These are phyloP conservation scores for Solanum ossicruentum DNA, from an alignment of 257 asterid species.

Conservation along the genomic window DNA sequence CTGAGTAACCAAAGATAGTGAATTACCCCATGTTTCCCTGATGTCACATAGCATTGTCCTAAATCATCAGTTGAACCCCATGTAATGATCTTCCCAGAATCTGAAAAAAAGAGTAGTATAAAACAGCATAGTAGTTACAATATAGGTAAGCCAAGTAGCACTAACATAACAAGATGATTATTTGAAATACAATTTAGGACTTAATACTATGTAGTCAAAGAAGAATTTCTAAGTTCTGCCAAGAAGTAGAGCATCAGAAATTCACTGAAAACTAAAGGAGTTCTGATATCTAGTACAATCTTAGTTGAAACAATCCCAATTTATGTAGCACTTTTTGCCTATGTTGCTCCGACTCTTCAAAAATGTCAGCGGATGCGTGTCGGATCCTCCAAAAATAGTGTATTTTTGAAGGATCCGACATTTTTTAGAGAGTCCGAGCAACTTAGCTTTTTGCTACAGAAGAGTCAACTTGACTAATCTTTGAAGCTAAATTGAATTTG, in stretches of 20 bases:
- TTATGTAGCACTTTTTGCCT: not conserved
- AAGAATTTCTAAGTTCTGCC: not conserved
- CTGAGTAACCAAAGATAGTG: not conserved
- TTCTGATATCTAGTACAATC: not conserved
- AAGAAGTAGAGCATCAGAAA: not conserved
- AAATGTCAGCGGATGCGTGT: too few species aligned
- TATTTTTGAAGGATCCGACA: too few species aligned
- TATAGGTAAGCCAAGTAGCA: not conserved
- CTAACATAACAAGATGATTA: not conserved
- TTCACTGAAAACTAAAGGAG: not conserved
- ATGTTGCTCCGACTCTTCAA: too few species aligned
- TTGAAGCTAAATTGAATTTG: not conserved
- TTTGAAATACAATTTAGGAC: not conserved
- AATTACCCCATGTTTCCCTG: conserved; percentile 96
- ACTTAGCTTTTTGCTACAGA: not conserved
- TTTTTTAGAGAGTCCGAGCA: too few species aligned
- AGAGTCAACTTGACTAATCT: not conserved
- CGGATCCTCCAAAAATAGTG: too few species aligned
- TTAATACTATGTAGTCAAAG: not conserved
- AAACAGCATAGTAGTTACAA: not conserved
- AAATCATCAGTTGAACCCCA: conserved; percentile 97
- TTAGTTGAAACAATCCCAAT: not conserved
- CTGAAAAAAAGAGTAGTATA: conserved; percentile 24
- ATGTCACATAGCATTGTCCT: conserved; percentile 88
- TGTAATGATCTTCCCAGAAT: conserved; percentile 83